Base-by-base conservation (phyloP, 306 rosid genomes). In the Cucumis hystrix region DNA sequence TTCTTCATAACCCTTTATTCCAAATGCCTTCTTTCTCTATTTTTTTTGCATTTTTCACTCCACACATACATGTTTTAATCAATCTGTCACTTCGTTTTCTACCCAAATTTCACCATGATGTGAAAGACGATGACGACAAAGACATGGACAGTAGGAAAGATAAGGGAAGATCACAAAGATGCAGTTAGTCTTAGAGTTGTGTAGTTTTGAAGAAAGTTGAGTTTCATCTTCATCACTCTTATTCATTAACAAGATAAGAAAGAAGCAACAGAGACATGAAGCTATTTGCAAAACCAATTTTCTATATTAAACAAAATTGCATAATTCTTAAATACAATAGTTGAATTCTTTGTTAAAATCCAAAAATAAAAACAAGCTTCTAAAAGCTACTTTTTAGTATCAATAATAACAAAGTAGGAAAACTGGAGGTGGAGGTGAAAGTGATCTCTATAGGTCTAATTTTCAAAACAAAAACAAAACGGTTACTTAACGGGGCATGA, bases 1-100 rank as follows among this genome's bases (percentile, higher is more conserved):
- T 80, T 82, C 85, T 80, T 57, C 54, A 16, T 40, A 33, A 51
- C 65, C 69, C 71, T 39, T 77, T 56, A 47, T 70, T 74, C 78
- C 78, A 74, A 74, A 74, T 74, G 45, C 63, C 63, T 55, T 35
- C 33, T n/a, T n/a, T 71, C 33, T 74, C 65, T 74, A 16, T 23
- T 60, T 30, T 35, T 73, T 73, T 51, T 15, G 10, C 60, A 72
- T 72, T 72, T 47, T 67, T 72, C 60, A 49, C 47, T n/a, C 40
- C 57, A 39, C 60, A 45, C 39, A 71, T 47, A 23, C 52, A 21
- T 47, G 57, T 21, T 71, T 71, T 49, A 7, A 23, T 28, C 30
- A 68, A 41, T n/a, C 33, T 20, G n/a, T 41, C 18, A n/a, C 59
- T 71, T 51, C 63, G 30, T 54, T 74, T 28, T 54, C 41, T 47